Percentiles rank a stretch among this genome's conserved stretches.
phyloP scores from a whole-genome alignment of 495 filamentous ascomycete species.

The Xeromyces bisporus region DNA sequence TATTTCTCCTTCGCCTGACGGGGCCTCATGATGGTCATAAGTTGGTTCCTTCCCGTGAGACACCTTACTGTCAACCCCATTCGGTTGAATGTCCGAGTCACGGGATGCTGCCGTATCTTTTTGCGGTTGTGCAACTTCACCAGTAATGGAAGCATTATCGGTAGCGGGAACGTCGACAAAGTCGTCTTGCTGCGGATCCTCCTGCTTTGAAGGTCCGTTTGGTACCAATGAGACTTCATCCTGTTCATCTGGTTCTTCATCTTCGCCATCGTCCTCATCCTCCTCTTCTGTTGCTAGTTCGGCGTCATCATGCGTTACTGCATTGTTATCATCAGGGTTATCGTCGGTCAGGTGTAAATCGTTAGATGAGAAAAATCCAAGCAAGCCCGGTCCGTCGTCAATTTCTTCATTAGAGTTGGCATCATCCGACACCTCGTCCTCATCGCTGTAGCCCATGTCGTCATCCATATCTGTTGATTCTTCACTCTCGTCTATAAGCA shows the following conservation, averaged over 20 bases:
- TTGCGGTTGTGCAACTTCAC: background rate
- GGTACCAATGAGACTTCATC: constrained; percentile 31
- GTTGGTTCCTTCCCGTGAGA: background rate
- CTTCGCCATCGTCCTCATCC: constrained; percentile 11
- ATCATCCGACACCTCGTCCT: constrained; percentile 21
- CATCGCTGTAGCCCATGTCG: constrained; percentile 55
- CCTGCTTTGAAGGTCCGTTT: constrained; percentile 15
- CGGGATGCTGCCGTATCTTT: background rate
- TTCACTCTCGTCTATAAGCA: constrained; percentile 56
- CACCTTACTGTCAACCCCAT: background rate
- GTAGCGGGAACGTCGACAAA: background rate
- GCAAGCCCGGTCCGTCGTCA: constrained; percentile 40
- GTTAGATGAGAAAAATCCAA: constrained; percentile 48
- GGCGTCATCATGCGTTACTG: constrained; percentile 5
- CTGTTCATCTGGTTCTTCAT: constrained; percentile 19
- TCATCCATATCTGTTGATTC: constrained; percentile 83
- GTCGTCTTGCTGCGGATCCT: constrained; percentile 1
- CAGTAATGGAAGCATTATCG: background rate
- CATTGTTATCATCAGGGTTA: constrained; percentile 3
- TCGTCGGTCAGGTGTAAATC: constrained; percentile 19
- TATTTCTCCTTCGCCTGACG: background rate
- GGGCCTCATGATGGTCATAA: background rate
- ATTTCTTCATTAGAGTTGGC: constrained; percentile 26
- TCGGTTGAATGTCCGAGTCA: background rate
- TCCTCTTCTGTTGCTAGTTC: constrained; percentile 18